Evolutionary conservation across 2,329 filamentous ascomycete genomes (phyloP).

Genomic region (Neonectria punicea): DNA sequence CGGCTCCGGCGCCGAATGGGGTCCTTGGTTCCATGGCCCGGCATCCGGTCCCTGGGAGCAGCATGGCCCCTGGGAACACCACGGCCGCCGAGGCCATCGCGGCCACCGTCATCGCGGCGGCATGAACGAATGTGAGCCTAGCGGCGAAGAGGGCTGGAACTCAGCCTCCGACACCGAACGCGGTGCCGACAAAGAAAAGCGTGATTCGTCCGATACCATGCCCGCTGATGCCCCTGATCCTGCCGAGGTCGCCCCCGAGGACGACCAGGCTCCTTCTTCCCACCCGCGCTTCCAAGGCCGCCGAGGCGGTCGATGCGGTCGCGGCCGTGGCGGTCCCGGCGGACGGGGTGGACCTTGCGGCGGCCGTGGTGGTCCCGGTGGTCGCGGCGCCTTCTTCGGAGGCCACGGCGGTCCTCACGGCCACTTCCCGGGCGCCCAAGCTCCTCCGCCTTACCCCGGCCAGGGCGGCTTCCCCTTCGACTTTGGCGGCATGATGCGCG

Average conservation of each 20-base stretch:
- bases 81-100: constrained; percentile 33
- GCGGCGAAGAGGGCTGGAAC: constrained; percentile 26
- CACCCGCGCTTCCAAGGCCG: constrained; percentile 37
- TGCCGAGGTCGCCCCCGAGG: constrained; percentile 47
- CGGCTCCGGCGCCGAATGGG: constrained; percentile 39
- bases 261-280: constrained; percentile 34
- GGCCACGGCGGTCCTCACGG: constrained; percentile 34
- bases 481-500: constrained; percentile 52
- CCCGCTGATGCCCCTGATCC: constrained; percentile 45
- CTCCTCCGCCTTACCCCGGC: constrained; percentile 29
- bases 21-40: constrained; percentile 41
- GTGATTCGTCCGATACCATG: constrained; percentile 49
- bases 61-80: constrained; percentile 36
- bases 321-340: constrained; percentile 33
- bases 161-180: constrained; percentile 36
- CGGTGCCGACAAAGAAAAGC: constrained; percentile 45
- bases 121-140: constrained; percentile 37
- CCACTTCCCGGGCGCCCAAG: constrained; percentile 39
- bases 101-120: constrained; percentile 37
- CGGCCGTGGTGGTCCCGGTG: constrained; percentile 31
- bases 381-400: constrained; percentile 33
- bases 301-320: constrained; percentile 30
- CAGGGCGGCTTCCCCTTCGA: constrained; percentile 46
- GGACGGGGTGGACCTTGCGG: constrained; percentile 35
- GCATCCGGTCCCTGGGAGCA: constrained; percentile 13